Base-by-base conservation (phyloP, 352 stramenopile genomes). In the Pythium chondricola region DNA sequence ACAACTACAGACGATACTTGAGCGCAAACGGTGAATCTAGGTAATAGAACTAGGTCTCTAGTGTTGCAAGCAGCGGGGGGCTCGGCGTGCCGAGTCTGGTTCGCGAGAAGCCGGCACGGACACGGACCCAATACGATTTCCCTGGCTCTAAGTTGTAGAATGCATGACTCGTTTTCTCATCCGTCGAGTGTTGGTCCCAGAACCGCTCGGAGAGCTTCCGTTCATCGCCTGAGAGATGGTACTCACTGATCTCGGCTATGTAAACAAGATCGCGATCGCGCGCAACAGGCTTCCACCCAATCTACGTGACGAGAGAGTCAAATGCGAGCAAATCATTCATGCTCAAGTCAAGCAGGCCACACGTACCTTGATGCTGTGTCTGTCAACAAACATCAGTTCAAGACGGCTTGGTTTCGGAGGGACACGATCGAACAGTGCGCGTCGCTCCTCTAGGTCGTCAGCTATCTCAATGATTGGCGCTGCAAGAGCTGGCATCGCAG, bases 361-460 rank as follows among this genome's bases (percentile, higher is more conserved):
- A n/a, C 37, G 25, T 43, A 74, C 65, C 58, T 71, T 68, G 38
- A 74, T 67, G 0, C 33, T 31, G 39, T 71, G 57, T 35, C 42
- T 53, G 24, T 60, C 56, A 13, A 29, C 48, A 2, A 11, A 26
- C 0, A 67, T 17, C 1, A 71, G 29, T 17, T 62, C 51, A 2
- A 69, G 45, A 2, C 30, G 40, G 1, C 40, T 63, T 6, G 63
- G 54, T 29, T 37, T 59, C 2, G 55, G 62, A 3, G 62, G 59
- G 24, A 54, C 50, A 1, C 30, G 52, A 30, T 65, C 50, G 1
- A 36, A 39, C 2, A 65, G 35, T 0, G 58, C 43, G 20, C 40
- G 38, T 2, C 33, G 30, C 20, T 58, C 31, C 24, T 52, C 56
- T 10, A 74, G 40, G 7, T 43, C 32, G 22, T 63, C 42, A 1